Evolutionary conservation across 2,329 filamentous ascomycete species (phyloP).

Genomic region (Colletotrichum tamarilloi): DNA sequence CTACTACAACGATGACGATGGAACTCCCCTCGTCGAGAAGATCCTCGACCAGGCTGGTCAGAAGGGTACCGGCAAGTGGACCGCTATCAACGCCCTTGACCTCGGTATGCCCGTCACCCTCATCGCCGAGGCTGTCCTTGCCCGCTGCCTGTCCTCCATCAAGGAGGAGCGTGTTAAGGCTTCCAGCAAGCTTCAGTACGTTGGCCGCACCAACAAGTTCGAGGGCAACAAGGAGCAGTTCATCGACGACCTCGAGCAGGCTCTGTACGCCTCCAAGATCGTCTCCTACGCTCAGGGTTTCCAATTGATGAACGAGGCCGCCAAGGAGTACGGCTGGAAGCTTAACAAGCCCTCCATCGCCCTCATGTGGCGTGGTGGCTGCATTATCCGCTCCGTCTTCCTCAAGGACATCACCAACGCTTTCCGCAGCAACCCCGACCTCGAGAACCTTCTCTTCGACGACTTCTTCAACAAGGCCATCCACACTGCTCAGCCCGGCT

Average conservation of each 20-base stretch:
- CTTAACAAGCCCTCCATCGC: conserved; percentile 99
- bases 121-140: conserved; percentile 96
- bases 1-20: conserved; percentile 97
- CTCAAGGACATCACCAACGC: conserved; percentile 98
- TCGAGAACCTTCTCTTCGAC: conserved; percentile 98
- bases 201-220: conserved; percentile 82
- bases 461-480: conserved; percentile 99
- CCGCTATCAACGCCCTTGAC: conserved; percentile 97
- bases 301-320: conserved; percentile 99
- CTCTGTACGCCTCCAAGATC: conserved; percentile 99
- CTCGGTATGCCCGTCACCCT: conserved; percentile 98
- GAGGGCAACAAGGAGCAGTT: conserved; percentile 92
- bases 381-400: conserved; percentile 99
- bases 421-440: conserved; percentile 92
- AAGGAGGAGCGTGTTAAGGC: conserved; percentile 93
- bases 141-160: conserved; percentile 92
- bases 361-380: conserved; percentile 99
- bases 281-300: conserved; percentile 99
- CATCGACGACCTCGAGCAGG: conserved; percentile 97
- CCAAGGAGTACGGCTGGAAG: conserved; percentile 97
- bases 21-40: conserved; percentile 93
- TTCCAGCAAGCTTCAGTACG: conserved; percentile 77
- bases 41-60: conserved; percentile 98
- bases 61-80: conserved; percentile 99
- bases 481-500: conserved; percentile 92